Evolutionary conservation across 257 asterid genomes (phyloP).

Genomic region (Eucommia ulmoides): DNA sequence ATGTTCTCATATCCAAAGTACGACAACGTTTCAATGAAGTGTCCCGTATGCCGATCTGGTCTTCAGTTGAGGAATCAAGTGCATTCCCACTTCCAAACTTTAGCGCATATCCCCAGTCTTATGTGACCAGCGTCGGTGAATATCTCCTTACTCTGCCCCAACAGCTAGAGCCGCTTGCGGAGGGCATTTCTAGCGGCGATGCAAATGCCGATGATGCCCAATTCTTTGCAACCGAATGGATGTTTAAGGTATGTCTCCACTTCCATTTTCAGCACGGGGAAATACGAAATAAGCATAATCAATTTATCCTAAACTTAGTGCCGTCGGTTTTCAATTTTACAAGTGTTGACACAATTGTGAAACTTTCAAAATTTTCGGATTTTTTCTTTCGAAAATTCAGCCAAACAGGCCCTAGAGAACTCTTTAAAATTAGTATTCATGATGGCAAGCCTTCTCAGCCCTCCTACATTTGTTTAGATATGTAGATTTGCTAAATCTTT

Average conservation of each 20-base stretch:
- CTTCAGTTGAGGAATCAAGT: conserved; percentile 73
- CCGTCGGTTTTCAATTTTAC: too few species aligned
- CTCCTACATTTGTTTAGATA: too few species aligned
- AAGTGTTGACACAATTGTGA: too few species aligned
- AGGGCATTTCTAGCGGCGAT: conserved; percentile 68
- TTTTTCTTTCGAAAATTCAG: too few species aligned
- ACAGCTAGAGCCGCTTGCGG: conserved; percentile 94
- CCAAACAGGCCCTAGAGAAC: too few species aligned
- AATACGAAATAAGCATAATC: too few species aligned
- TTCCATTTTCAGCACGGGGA: too few species aligned
- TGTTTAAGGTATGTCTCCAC: conserved; percentile 99
- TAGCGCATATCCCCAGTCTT: conserved; percentile 88
- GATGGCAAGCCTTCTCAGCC: too few species aligned
- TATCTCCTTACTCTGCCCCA: conserved; percentile 98
- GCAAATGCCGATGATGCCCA: conserved; percentile 89
- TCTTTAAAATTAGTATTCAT: too few species aligned
- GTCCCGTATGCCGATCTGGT: conserved; percentile 75
- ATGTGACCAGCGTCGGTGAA: conserved; percentile 83
- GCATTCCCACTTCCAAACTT: conserved; percentile 72
- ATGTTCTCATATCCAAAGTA: conserved; percentile 81
- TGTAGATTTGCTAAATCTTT: too few species aligned
- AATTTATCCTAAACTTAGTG: too few species aligned
- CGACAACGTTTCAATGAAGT: conserved; percentile 68
- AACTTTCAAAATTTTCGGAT: too few species aligned
- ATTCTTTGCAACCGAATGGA: conserved; percentile 97